Conservation (phyloP, 257 asterid genomes). For the Solanum dulcamara region DNA sequence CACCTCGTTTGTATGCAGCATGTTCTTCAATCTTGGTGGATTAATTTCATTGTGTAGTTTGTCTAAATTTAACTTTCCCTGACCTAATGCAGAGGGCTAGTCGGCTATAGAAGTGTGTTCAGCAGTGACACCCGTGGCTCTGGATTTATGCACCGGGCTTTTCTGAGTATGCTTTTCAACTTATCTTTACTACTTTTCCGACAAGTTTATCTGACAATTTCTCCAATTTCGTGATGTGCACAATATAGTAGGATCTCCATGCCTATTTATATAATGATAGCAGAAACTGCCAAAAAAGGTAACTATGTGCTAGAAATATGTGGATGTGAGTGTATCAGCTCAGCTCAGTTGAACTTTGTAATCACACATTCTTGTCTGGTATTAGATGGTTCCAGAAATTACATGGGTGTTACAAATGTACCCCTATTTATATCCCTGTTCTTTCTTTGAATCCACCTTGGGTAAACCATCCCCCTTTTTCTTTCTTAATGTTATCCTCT, state of each 20-base stretch:
- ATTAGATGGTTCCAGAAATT: not conserved
- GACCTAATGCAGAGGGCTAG: constrained; percentile 66
- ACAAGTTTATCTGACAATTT: not conserved
- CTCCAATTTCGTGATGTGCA: not conserved
- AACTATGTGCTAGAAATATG: not conserved
- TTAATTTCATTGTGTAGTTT: not conserved
- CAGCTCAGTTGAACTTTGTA: not conserved
- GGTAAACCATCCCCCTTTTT: not conserved
- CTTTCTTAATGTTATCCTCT: not conserved
- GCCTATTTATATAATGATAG: not conserved
- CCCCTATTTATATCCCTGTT: not conserved
- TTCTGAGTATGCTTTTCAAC: constrained; percentile 46
- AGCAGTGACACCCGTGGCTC: constrained; percentile 94
- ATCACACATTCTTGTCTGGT: not conserved
- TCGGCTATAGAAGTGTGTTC: constrained; percentile 96
- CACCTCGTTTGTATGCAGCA: not conserved
- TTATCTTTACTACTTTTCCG: not conserved
- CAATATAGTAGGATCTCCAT: not conserved
- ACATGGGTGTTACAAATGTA: not conserved
- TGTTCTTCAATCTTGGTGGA: not conserved
- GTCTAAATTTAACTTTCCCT: not conserved
- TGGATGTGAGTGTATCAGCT: not conserved
- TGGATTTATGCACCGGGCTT: constrained; percentile 99
- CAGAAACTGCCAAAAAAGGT: not conserved
- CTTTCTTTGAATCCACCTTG: not conserved